Base-by-base conservation (phyloP, 208 protist genomes). In the Plasmodiophora brassicae region DNA sequence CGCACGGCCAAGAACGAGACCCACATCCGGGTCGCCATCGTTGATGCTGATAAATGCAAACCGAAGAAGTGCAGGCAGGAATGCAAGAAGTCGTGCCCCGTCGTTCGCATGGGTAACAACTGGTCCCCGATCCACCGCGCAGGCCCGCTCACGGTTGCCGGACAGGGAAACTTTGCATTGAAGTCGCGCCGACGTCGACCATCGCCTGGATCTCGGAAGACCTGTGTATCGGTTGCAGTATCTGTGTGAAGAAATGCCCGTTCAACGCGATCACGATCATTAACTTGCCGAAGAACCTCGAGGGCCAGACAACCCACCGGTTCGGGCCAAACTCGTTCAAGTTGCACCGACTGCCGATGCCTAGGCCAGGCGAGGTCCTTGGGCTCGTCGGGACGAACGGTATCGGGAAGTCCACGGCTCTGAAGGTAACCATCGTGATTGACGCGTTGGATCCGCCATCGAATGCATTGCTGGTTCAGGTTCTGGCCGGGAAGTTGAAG, bases 251-350 rank as follows among this genome's bases (percentile, higher is more conserved):
- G 93, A 99, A 99, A 90, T 99, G 99, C 92, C 99, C 99, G 25
- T 99, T 98, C 90, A 96, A 99, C 84, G 99, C 99, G 53, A 99
- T 99, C 93, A 93, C 93, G 85, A 99, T 99, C 91, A 99, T 99
- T 92, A 99, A 99, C 92, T 92, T 99, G 44, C 98, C 98, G 41
- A 99, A 96, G 44, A 97, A 98, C 91, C 93, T 99, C 32, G 94
- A 98, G 43, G 95, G 91, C 41, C 91, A 98, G 41, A 99, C 97
- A 5, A 98, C 98, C 0, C 98, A 99, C 93, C 95, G 99, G 85
- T 99, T 99, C 92, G 96, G 97, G 45, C 94, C 97, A 45, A 99
- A 99, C 94, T 95, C 95, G 46, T 99, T 99, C 95, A 99, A 99
- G 93, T 95, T 99, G 10, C 99, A 99, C 65, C 53, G 95, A 46